Base-by-base conservation (phyloP, 139 green algal genomes). In the Marvania coccoides region DNA sequence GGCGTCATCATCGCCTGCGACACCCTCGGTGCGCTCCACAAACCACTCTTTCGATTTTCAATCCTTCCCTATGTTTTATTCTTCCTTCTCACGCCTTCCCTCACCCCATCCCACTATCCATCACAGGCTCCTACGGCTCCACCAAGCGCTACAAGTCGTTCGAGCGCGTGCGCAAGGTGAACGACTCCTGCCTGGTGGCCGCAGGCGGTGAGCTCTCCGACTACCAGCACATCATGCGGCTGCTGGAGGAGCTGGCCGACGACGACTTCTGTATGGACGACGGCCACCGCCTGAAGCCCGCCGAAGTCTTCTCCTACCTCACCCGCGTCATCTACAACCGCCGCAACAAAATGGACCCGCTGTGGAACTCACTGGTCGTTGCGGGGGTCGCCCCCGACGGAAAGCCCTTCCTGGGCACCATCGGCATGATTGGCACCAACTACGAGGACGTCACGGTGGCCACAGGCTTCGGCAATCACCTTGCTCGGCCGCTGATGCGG, bases 141-240 rank as follows among this genome's bases (percentile, higher is more conserved):
- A 99, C 94, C 6, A 96, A 96, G 79, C 84, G 94, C 62, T 99
- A 98, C 85, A 99, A 99, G 76, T 88, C 73, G 10, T 82, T 96
- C 13, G 61, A 95, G 47, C 77, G 94, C 15, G 74, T 99, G 12
- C 14, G 62, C 26, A 86, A 70, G 42, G 83, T 98, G 8, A 95
- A 93, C 54, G 69, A 84, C 19, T 65, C 59, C 5, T 86, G 75
- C 4, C 61, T 94, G 0, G 61, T 99, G 2, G 94, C 81, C 2
- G 91, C 91, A 12, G 75, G 83, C 13, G 94, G 94, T 8, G 94
- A 99, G 77, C 79, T 99, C 4, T 91, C 77, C 6, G 94, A 99
- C 64, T 97, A 95, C 47, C 81, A 95, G 65, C 87, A 97, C 83
- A 93, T 98, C 46, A 54, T 78, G 62, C 73, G 59, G 9, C 71